A percentile compares a stretch with the other conserved stretches of the same genome.
Conservation (phyloP, 805 yeast species). For the Ogataea henricii region DNA sequence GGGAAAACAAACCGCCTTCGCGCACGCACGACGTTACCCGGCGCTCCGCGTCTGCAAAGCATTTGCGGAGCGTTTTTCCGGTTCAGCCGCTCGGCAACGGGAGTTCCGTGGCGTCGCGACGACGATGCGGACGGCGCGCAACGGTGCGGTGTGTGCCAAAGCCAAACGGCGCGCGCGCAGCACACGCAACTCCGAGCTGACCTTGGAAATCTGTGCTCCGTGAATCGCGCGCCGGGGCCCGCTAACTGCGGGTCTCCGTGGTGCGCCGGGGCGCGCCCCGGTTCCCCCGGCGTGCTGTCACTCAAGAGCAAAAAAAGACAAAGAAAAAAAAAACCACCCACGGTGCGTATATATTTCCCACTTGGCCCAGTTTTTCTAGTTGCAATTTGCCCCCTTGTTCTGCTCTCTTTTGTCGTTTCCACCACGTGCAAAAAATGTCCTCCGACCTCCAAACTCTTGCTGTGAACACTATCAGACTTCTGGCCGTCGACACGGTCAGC, state of each 20-base stretch:
- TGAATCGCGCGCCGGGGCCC: constrained; percentile 2
- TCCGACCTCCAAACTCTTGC: constrained; percentile 72
- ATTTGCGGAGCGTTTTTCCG: neutral
- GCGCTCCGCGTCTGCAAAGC: too few species aligned
- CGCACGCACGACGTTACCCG: constrained; percentile 3
- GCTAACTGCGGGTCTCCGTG: neutral
- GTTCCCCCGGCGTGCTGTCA: neutral
- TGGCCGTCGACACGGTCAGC: constrained; percentile 84
- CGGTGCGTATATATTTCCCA: neutral
- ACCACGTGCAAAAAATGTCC: constrained; percentile 23
- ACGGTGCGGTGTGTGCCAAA: too few species aligned
- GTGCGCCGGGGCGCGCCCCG: neutral
- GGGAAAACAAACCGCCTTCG: too few species aligned
- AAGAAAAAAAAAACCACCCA: too few species aligned
- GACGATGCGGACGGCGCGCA: neutral
- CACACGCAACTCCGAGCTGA: neutral
- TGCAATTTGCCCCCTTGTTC: neutral
- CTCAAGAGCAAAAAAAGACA: too few species aligned
- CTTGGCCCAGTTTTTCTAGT: neutral
- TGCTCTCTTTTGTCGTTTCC: neutral
- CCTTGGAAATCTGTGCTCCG: constrained; percentile 9
- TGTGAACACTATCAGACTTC: constrained; percentile 82
- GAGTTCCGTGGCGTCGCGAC: constrained; percentile 5
- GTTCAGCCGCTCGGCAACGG: constrained; percentile 5
- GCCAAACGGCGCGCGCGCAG: too few species aligned